Conservation (phyloP, 192 early-diverging fungal species). For the Entomortierella chlamydospora region DNA sequence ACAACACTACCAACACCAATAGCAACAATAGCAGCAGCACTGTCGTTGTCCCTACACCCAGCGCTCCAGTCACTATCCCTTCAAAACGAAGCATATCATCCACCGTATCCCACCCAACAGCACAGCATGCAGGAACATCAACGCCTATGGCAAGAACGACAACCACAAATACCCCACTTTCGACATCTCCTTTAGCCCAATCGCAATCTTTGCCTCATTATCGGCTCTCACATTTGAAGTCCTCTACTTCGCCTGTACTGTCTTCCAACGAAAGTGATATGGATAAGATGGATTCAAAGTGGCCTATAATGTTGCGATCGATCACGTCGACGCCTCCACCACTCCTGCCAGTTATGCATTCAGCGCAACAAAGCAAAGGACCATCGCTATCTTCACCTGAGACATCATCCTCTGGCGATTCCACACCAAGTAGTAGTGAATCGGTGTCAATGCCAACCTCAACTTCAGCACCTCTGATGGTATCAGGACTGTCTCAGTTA, state of each 20-base stretch:
- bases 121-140: not conserved
- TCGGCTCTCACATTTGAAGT: conserved; percentile 11
- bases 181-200: conserved; percentile 18
- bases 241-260: not conserved
- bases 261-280: not conserved
- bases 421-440: not conserved
- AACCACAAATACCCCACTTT: conserved; percentile 15
- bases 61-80: conserved; percentile 14
- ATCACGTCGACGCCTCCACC: not conserved
- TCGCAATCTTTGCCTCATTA: conserved; percentile 21
- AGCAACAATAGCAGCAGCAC: not conserved
- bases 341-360: not conserved
- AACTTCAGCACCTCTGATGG: conserved; percentile 1
- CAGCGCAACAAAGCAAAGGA: not conserved
- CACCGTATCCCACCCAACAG: not conserved
- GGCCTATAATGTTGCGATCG: not conserved
- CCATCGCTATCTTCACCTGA: not conserved
- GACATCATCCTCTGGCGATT: not conserved
- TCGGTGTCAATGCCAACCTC: not conserved
- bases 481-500: conserved; percentile 21
- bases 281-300: not conserved
- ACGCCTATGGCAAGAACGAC: not conserved
- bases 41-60: not conserved
- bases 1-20: not conserved
- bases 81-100: not conserved